Percentiles rank a stretch among this genome's conserved stretches.
phyloP scores from a whole-genome alignment of 2,329 filamentous ascomycete genomes.

The Camillea tinctor region DNA sequence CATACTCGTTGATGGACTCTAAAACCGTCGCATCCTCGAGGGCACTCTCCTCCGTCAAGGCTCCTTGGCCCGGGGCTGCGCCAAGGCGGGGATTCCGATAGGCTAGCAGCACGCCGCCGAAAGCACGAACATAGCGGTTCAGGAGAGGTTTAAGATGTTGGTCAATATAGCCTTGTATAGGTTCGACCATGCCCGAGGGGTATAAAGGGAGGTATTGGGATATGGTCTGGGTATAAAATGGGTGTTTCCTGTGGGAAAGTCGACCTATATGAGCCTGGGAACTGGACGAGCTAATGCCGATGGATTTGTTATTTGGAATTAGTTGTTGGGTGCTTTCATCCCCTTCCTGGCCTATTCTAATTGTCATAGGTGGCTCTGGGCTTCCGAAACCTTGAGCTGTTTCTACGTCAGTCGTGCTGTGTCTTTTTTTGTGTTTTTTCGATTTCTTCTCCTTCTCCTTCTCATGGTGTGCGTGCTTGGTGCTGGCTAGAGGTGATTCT shows the following conservation, averaged over 20 bases:
- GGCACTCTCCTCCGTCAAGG: constrained; percentile 47
- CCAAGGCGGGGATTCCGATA: constrained; percentile 69
- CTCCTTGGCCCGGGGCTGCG: constrained; percentile 52
- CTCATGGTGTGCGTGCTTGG: constrained; percentile 27
- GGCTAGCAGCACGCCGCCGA: constrained; percentile 71
- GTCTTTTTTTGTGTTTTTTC: constrained; percentile 21
- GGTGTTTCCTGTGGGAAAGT: constrained; percentile 51
- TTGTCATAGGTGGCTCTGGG: constrained; percentile 18
- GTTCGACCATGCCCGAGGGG: constrained; percentile 67
- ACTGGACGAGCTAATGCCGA: constrained; percentile 38
- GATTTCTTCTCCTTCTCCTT: constrained; percentile 44
- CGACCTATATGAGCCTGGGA: not conserved
- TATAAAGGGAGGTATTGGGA: constrained; percentile 78
- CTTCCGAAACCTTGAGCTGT: constrained; percentile 1
- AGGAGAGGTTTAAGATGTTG: constrained; percentile 74
- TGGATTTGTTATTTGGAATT: constrained; percentile 28
- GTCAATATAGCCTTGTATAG: constrained; percentile 67
- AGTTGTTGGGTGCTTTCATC: constrained; percentile 7
- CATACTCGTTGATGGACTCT: constrained; percentile 73
- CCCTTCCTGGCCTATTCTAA: constrained; percentile 27
- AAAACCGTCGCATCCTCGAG: constrained; percentile 44
- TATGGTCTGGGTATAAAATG: constrained; percentile 76
- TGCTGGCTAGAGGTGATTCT: constrained; percentile 2
- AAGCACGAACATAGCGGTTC: constrained; percentile 71
- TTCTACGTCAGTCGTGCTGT: constrained; percentile 5